Evolutionary conservation across 495 filamentous ascomycete species (phyloP).

Genomic region (Delitschia confertaspora): DNA sequence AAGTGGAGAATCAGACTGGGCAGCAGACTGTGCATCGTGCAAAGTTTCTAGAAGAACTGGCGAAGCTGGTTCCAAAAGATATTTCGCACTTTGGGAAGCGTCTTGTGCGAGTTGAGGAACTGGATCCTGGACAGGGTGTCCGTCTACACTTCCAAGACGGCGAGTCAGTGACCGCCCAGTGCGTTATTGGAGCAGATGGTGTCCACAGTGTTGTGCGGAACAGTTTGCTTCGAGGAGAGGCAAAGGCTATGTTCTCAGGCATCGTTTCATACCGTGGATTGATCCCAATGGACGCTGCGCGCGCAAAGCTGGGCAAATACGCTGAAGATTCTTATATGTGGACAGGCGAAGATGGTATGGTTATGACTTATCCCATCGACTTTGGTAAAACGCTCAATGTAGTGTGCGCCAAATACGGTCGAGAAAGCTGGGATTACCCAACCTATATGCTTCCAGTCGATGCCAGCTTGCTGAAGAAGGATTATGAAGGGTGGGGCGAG

Average conservation of each 20-base stretch:
- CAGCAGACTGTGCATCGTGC: conserved; percentile 35
- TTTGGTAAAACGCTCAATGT: conserved; percentile 39
- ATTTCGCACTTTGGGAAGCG: conserved; percentile 32
- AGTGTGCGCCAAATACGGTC: conserved; percentile 21
- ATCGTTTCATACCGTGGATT: conserved; percentile 42
- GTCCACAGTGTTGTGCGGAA: conserved; percentile 10
- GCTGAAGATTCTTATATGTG: conserved; percentile 40
- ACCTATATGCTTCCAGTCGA: not conserved
- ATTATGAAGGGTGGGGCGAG: not conserved
- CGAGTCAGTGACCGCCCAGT: conserved; percentile 25
- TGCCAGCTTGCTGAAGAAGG: not conserved
- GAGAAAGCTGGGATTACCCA: conserved; percentile 1
- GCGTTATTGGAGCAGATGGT: conserved; percentile 27
- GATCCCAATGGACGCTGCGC: conserved; percentile 45
- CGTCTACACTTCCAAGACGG: conserved; percentile 31
- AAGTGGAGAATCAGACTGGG: conserved; percentile 4
- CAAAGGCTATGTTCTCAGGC: conserved; percentile 5
- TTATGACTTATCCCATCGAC: conserved; percentile 44
- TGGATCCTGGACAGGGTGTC: conserved; percentile 11
- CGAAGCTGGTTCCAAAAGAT: conserved; percentile 40
- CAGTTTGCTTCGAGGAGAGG: conserved; percentile 1
- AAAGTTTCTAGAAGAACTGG: conserved; percentile 43
- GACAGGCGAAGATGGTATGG: conserved; percentile 37
- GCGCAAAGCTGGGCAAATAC: conserved; percentile 41
- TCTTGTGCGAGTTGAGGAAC: conserved; percentile 25